Evolutionary conservation across 306 rosid species (phyloP), one percentile per base, ranked within the genome.

Genomic region (Cajanus cajan): DNA sequence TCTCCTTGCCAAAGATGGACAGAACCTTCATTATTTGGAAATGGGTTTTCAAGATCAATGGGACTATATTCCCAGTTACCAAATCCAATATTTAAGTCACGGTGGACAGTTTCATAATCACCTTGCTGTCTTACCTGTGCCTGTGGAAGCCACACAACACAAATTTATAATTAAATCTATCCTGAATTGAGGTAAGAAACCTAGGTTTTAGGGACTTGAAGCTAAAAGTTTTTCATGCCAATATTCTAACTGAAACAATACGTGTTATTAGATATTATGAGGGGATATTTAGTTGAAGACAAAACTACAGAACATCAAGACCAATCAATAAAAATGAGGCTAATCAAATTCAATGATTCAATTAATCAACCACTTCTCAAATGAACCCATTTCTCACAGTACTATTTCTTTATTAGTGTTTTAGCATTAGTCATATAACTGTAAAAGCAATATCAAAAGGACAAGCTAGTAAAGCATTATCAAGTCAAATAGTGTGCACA

Each of bases 1-100:
- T 88, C 97, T 54, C 98, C 98, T 0, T 94, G 98, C 97, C 97
- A 94, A 73, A 94, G 21, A 83, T 94, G 97, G 54, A 92, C 91
- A 0, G 89, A 86, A 50, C 88, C 94, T 82, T 90, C 97, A 21
- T 83, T 87, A 43, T 59, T 82, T 31, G 89, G 92, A 79, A 90
- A 94, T 16, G 97, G 98, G 52, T 90, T 94, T 85, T 83, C 89
- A 77, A 92, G 86, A 67, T 88, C 87, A 7, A 90, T 6, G 45
- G 97, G 98, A 71, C 88, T 85, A 76, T 88, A 91, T 28, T 92
- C 98, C 97, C 98, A 94, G 44, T 5, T 90, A 41, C 98, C 93
- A 15, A 89, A 87, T 78, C 87, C 97, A 73, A 94, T 45, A 43
- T 3, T 90, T 67, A 84, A 0, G 88, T 94, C 97, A 4, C 87